Evolutionary conservation across 495 filamentous ascomycete genomes (phyloP), one percentile per base, ranked within the genome.

Genomic region (Penicillium robsamsonii): DNA sequence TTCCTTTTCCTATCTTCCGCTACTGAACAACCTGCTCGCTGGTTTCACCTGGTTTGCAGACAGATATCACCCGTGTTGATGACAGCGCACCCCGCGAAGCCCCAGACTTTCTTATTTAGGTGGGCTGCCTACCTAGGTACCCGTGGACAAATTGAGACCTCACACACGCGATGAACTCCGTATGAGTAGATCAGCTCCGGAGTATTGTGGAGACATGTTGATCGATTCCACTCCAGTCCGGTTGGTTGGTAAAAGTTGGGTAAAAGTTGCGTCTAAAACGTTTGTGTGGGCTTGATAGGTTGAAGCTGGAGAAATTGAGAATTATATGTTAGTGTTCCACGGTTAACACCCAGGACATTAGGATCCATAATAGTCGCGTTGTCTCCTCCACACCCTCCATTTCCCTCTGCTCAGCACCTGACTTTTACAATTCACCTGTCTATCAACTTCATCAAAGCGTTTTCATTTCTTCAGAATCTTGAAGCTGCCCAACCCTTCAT

Each of bases 321-420:
- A 13, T 15, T 29, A 46, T 27, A 46, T 46, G 44, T 46, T 7
- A 27, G 24, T 46, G 44, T 46, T 46, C 44, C 25, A 46, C 25
- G 44, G 44, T 46, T 46, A 46, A 46, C 25, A 30, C 44, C 25
- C 11, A 29, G 18, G 43, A 46, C 24, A 46, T 46, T 46, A 17
- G 44, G 44, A 46, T 46, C 25, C 25, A 25, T 27, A 27, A 46
- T 46, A 46, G 22, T 46, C 20, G 41, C 25, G 2, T 30, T 46
- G 11, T 46, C 25, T 29, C 25, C 44, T 30, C 15, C 25, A 46
- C 44, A 1, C 41, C 41, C 20, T 41, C 2, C 38, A 18, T 41
- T 41, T 41, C 38, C 12, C 41, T 43, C 41, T 43, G 18, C 1
- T 43, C 1, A 43, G 18, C 41, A 30, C 44, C 11, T 46, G 44